These are phyloP conservation scores for Paralagenidium karlingii DNA, from an alignment of 352 stramenopile species.

Conservation along the genomic window DNA sequence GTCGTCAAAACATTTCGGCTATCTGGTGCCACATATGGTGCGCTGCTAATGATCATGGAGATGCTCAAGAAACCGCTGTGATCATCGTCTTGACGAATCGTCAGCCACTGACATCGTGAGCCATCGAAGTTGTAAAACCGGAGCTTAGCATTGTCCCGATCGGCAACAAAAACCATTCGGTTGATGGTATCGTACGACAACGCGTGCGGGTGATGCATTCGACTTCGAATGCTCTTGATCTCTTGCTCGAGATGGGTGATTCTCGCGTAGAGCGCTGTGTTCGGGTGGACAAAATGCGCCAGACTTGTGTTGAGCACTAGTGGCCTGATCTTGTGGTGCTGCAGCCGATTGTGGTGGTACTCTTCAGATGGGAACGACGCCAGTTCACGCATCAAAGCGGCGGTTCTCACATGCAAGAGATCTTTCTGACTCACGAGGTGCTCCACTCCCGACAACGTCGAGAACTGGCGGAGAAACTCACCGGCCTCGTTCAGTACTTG, in stretches of 20 bases:
- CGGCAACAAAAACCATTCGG: slow-evolving; percentile 24
- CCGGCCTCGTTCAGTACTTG: slow-evolving; percentile 55
- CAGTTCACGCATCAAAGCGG: slow-evolving; percentile 12
- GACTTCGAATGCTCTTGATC: slow-evolving; percentile 12
- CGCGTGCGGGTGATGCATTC: slow-evolving; percentile 31
- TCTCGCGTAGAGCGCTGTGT: slow-evolving; percentile 12
- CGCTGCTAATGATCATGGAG: no score
- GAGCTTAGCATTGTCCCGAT: slow-evolving; percentile 35
- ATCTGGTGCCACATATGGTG: background rate
- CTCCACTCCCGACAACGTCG: slow-evolving; percentile 13
- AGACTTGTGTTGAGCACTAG: slow-evolving; percentile 14
- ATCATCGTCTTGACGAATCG: background rate
- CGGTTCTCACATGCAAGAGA: background rate
- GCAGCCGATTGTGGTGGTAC: no score
- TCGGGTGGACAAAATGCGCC: slow-evolving; percentile 28
- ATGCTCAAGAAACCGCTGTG: no score
- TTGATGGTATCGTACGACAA: slow-evolving; percentile 18
- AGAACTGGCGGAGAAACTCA: slow-evolving; percentile 32
- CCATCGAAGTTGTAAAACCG: slow-evolving; percentile 31
- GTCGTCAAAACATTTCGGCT: background rate
- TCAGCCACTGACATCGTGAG: slow-evolving; percentile 1
- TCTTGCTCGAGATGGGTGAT: slow-evolving; percentile 17
- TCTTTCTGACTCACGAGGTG: background rate
- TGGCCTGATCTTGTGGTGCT: slow-evolving; percentile 13
- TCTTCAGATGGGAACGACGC: no score